Evolutionary conservation across 2,329 filamentous ascomycete species (phyloP), one percentile per base, ranked within the genome.

Genomic region (Mycogone perniciosa): DNA sequence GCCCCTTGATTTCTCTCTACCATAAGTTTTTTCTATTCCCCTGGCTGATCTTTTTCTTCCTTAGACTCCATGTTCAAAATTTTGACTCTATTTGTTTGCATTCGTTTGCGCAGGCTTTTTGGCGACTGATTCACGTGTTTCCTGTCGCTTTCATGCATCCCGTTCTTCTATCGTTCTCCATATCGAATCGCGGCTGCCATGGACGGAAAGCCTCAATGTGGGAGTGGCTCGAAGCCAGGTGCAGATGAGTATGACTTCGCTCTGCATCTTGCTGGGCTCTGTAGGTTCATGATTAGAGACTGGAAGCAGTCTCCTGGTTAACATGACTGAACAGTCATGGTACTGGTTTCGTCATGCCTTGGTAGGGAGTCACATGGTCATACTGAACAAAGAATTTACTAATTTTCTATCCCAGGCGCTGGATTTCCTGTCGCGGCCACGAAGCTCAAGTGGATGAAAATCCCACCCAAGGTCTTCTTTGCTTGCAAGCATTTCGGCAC

Each of bases 401-500:
- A 20, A 48, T 55, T 37, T 13, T 52, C 6, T n/a, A 2, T 4
- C 1, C 6, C 26, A 67, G 72, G 75, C 30, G 74, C 73, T 56
- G 76, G 75, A 2, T 79, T 79, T 51, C 76, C 76, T 4, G 75
- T 79, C 6, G 68, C 72, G 4, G 74, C 74, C 4, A 77, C 76
- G 65, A 82, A 80, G 63, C 67, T 82, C 57, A 75, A 67, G 49
- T 79, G 76, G 75, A 67, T 83, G 60, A 80, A 77, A 64, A 76
- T 82, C 7, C 77, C 79, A 0, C 68, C 75, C 1, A 75, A 72
- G 56, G 61, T 80, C 31, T 82, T 83, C 64, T 83, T 83, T 61
- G 76, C 79, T 50, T 82, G 78, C 66, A 83, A 83, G 58, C 80
- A 83, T 59, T 85, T 85, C 56, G 82, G 85, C 62, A 88, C 85